Evolutionary conservation across 2,329 filamentous ascomycete genomes (phyloP), one percentile per base, ranked within the genome.

Genomic region (Monilinia fructigena): DNA sequence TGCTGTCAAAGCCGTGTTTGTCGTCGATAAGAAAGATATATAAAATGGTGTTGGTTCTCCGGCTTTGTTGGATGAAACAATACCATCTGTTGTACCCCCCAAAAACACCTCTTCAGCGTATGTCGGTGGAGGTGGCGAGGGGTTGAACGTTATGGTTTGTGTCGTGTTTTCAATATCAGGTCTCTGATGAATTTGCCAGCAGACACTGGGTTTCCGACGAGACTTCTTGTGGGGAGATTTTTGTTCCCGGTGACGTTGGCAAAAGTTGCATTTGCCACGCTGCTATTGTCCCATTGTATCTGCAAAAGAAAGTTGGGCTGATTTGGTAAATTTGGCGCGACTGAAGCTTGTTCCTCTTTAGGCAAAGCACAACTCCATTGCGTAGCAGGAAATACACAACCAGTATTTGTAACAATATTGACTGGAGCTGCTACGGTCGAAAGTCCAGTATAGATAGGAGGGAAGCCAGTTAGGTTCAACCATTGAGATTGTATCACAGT

Each of bases 41-140:
- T 89, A 96, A 77, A 97, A 96, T 0, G 94, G 93, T 0, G 94
- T 96, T 11, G 88, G 84, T 78, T 97, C 93, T 70, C 93, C 93
- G 0, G 88, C 88, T 76, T 94, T 97, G 4, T 88, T 79, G 53
- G 84, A 73, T 0, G 83, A 82, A 16, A 83, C 81, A 68, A 91
- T 86, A 0, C 84, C 83, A 73, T 98, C 94, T 0, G 93, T 96
- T 0, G 91, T 93, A 74, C 93, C 91, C 5, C 93, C 93, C 10
- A 97, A 78, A 74, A 97, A 97, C 69, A 80, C 84, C 77, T 92
- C 89, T 68, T 98, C 93, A 50, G n/a, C 72, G 63, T 69, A 71
- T 38, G 75, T 78, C 20, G 83, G 83, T 4, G 82, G 76, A n/a
- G 74, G 69, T 20, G 83, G 82, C 14, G 77, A 78, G 0, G 82